Evolutionary conservation across 2,329 filamentous ascomycete species (phyloP).

Genomic region (Colletotrichum lini): DNA sequence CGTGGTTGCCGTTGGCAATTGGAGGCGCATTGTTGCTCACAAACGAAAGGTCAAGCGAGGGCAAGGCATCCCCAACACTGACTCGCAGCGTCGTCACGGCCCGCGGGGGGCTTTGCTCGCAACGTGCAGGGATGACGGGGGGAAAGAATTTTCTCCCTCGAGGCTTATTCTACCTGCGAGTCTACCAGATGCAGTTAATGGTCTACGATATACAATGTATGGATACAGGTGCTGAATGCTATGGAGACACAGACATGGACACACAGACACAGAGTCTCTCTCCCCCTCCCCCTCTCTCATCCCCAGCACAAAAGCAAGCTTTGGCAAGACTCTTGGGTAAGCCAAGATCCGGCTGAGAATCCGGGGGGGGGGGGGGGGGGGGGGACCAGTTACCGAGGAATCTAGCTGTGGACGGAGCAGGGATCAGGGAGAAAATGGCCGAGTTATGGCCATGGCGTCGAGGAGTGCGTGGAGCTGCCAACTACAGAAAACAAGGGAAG

Average conservation of each 20-base stretch:
- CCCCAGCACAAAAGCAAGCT: not conserved
- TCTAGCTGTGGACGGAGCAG: slow-evolving; percentile 4
- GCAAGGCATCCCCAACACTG: slow-evolving; percentile 4
- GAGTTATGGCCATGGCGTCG: slow-evolving; percentile 12
- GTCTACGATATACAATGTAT: no score
- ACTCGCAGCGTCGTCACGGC: slow-evolving; percentile 13
- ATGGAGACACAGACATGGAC: no score
- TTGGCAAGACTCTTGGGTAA: slow-evolving; percentile 5
- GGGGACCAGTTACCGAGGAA: slow-evolving; percentile 5
- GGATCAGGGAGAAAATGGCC: slow-evolving; percentile 26
- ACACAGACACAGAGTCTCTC: not conserved
- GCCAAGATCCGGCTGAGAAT: slow-evolving; percentile 21
- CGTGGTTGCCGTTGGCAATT: slow-evolving; percentile 27
- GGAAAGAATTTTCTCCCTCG: not conserved
- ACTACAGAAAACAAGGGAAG: slow-evolving; percentile 16
- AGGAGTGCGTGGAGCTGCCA: slow-evolving; percentile 26
- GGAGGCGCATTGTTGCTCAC: slow-evolving; percentile 17
- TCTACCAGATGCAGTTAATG: no score
- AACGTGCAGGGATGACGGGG: slow-evolving; percentile 16
- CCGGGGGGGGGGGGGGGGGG: slow-evolving; percentile 18
- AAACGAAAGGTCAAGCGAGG: not conserved
- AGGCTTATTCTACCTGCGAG: no score
- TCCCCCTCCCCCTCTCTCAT: not conserved
- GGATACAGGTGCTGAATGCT: no score
- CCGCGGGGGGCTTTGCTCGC: not conserved